These are phyloP conservation scores for Ochetophila trinervis DNA, from an alignment of 306 rosid genomes.

Conservation along the genomic window DNA sequence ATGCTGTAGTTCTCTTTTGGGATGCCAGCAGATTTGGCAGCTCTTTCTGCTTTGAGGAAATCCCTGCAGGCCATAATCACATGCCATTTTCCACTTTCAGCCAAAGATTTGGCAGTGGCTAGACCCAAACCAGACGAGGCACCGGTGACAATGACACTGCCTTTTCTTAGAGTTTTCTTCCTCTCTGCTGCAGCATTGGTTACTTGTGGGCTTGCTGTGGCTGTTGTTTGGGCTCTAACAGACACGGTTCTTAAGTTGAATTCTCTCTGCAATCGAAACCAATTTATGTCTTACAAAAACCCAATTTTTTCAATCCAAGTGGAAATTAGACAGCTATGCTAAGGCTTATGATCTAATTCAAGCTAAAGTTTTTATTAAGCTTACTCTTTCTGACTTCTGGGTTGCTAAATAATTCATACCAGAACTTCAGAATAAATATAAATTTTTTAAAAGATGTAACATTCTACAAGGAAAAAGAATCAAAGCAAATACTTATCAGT, in stretches of 20 bases:
- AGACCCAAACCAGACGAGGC: conserved; percentile 97
- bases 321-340: background rate
- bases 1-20: conserved; percentile 73
- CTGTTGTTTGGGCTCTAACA: conserved; percentile 64
- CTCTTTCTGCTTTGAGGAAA: conserved; percentile 93
- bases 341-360: background rate
- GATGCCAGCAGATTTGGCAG: conserved; percentile 88
- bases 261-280: conserved; percentile 42
- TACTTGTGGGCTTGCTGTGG: conserved; percentile 69
- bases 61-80: conserved; percentile 99
- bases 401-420: background rate
- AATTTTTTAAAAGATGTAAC: background rate
- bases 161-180: conserved; percentile 89
- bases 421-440: background rate
- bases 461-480: background rate
- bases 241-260: conserved; percentile 40
- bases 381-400: background rate
- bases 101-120: conserved; percentile 94
- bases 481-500: background rate
- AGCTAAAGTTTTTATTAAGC: too few species aligned
- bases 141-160: conserved; percentile 82
- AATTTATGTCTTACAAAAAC: background rate
- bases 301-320: background rate
- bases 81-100: conserved; percentile 97
- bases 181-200: conserved; percentile 57